Evolutionary conservation across 805 yeast species (phyloP).

Genomic region (Candida pini): DNA sequence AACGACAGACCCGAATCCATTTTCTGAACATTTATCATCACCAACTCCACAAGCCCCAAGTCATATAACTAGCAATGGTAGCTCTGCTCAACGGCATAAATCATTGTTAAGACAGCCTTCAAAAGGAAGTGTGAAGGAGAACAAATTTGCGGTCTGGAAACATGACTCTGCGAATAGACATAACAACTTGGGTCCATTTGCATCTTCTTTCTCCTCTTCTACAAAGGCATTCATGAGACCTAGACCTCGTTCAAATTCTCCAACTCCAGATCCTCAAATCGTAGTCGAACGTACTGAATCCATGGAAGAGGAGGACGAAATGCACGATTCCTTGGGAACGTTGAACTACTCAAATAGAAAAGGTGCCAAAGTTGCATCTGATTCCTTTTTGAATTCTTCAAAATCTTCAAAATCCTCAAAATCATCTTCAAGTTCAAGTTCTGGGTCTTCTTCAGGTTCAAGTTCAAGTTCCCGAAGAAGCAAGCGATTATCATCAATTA

Average conservation of each 20-base stretch:
- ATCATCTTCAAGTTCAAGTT: constrained; percentile 3
- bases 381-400: constrained; percentile 2
- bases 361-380: constrained; percentile 7
- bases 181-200: no score
- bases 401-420: constrained; percentile 2
- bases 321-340: constrained; percentile 10
- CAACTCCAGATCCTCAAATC: neutral
- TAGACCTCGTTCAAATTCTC: neutral
- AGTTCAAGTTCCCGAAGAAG: neutral
- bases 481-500: neutral
- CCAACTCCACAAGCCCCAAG: no score
- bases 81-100: no score
- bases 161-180: no score
- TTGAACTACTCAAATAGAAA: constrained; percentile 7
- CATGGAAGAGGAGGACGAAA: constrained; percentile 10
- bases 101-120: no score
- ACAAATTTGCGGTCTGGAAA: no score
- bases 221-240: constrained; percentile 2
- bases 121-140: no score
- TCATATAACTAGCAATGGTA: no score
- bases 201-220: no score
- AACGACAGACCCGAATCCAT: no score
- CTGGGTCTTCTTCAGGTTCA: constrained; percentile 1
- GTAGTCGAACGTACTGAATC: neutral
- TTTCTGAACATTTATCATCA: no score